phyloP scores from a whole-genome alignment of 495 filamentous ascomycete species.

The Podospora didyma region DNA sequence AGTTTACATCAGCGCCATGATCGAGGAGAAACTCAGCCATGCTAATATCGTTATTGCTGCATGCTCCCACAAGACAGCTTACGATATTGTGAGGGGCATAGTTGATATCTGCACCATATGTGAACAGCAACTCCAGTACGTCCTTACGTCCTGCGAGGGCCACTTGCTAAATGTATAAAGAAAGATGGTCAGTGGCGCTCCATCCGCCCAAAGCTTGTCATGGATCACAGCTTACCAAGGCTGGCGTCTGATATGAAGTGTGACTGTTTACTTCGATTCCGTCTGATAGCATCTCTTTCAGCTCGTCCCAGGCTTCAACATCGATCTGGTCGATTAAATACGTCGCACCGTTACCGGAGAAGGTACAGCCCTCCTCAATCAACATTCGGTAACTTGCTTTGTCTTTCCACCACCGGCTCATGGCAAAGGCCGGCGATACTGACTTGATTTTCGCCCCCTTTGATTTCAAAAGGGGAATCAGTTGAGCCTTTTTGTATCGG shows the following conservation, averaged over 20 bases:
- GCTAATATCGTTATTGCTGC: background rate
- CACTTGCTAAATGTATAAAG: background rate
- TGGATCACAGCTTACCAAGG: background rate
- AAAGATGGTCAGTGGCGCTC: background rate
- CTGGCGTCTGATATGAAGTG: background rate
- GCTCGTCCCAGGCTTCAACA: background rate
- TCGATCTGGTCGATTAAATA: background rate
- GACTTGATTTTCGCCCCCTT: background rate
- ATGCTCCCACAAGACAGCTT: background rate
- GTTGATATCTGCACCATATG: background rate
- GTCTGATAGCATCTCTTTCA: background rate
- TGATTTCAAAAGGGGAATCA: background rate
- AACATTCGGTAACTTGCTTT: background rate
- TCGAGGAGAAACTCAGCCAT: background rate
- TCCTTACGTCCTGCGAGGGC: background rate
- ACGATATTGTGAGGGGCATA: background rate
- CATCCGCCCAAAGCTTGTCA: background rate
- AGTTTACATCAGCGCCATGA: background rate
- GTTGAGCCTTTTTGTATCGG: background rate
- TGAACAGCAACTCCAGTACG: background rate
- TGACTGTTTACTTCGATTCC: background rate
- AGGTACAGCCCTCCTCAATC: background rate
- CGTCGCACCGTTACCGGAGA: background rate
- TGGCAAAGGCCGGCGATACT: background rate
- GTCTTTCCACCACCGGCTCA: background rate